Conservation (phyloP, 805 yeast genomes). For the Debaryomyces tyrocola region DNA sequence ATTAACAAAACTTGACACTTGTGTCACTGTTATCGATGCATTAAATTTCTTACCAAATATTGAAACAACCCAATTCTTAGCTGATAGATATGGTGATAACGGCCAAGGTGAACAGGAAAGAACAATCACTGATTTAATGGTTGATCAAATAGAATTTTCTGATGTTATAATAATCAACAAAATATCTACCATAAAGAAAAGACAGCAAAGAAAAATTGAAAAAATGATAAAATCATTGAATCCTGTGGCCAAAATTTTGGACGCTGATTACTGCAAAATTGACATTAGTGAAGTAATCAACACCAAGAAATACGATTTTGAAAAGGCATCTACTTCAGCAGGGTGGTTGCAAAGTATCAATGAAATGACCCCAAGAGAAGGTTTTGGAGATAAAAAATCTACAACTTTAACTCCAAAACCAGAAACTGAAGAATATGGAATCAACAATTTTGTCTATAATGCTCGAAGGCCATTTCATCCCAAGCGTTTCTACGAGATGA, state of each 20-base stretch:
- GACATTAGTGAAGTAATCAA: constrained; percentile 34
- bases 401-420: constrained; percentile 38
- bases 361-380: constrained; percentile 35
- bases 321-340: constrained; percentile 42
- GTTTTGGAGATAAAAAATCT: constrained; percentile 18
- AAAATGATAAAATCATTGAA: constrained; percentile 36
- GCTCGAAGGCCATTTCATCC: constrained; percentile 48
- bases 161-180: constrained; percentile 47
- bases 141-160: constrained; percentile 49
- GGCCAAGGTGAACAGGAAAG: constrained; percentile 44
- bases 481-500: constrained; percentile 33
- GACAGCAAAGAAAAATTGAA: constrained; percentile 24
- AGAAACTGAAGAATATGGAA: constrained; percentile 48
- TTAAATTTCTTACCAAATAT: constrained; percentile 40
- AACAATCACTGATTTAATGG: constrained; percentile 45
- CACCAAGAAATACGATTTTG: constrained; percentile 40
- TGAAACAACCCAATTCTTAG: constrained; percentile 44
- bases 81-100: constrained; percentile 38
- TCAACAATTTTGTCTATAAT: constrained; percentile 42
- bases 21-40: constrained; percentile 48
- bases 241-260: constrained; percentile 41
- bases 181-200: constrained; percentile 25
- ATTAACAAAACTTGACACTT: constrained; percentile 41
- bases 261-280: constrained; percentile 37
- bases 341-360: constrained; percentile 46